Percentiles rank a stretch among this genome's conserved stretches.
phyloP scores from a whole-genome alignment of 306 rosid genomes.

The Styphnolobium japonicum region DNA sequence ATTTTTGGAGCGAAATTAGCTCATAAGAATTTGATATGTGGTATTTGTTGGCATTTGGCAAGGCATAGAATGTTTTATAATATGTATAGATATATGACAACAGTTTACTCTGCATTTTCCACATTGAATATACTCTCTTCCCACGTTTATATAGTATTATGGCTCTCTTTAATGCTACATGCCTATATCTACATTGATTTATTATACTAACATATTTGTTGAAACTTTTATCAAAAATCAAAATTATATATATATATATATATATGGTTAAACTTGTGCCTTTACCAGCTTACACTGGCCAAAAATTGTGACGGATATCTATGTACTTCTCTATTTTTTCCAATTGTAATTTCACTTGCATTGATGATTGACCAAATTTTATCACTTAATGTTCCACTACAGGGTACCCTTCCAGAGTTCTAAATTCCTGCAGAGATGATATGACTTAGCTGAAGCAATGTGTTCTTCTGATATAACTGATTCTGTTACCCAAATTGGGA shows the following conservation, averaged over 20 bases:
- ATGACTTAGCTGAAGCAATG: conserved; percentile 8
- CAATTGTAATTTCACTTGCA: background rate
- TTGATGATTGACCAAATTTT: background rate
- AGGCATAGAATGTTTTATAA: too few relatives aligned
- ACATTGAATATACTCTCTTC: background rate
- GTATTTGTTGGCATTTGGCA: too few relatives aligned
- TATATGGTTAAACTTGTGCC: background rate
- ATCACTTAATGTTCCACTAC: conserved; percentile 6
- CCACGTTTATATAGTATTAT: background rate
- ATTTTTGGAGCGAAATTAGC: too few relatives aligned
- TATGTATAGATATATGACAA: background rate
- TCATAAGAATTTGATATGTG: too few relatives aligned
- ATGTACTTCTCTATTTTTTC: background rate
- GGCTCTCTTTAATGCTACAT: background rate
- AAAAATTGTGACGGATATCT: background rate
- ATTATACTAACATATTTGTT: background rate
- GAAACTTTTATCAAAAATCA: background rate
- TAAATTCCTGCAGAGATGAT: background rate
- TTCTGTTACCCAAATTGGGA: background rate
- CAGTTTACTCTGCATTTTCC: background rate
- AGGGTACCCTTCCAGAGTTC: conserved; percentile 20
- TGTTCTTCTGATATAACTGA: background rate
- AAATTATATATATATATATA: too few relatives aligned
- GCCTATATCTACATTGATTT: background rate
- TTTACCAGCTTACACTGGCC: background rate